Conservation (phyloP, 2,329 filamentous ascomycete genomes). For the Fusarium sp. region DNA sequence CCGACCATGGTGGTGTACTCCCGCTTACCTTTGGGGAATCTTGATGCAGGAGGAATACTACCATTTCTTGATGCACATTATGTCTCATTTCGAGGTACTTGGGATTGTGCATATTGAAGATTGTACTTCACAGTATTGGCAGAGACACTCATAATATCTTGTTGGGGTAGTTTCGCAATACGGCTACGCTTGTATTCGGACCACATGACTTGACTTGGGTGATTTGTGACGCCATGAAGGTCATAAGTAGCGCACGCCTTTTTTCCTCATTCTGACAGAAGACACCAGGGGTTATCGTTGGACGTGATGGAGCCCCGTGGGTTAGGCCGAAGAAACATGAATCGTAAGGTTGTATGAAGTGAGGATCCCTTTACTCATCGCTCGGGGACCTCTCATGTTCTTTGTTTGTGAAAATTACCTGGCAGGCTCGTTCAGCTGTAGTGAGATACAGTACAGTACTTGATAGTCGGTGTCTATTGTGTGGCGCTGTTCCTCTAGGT, state of each 20-base stretch:
- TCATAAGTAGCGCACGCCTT: conserved; percentile 36
- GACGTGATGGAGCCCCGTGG: conserved; percentile 7
- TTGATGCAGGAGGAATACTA: conserved; percentile 22
- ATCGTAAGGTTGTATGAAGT: not conserved
- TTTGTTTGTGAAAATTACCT: not conserved
- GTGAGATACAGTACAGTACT: too few relatives aligned
- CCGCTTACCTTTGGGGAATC: not conserved
- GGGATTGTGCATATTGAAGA: not conserved
- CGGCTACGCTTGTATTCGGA: conserved; percentile 14
- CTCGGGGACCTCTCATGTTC: not conserved
- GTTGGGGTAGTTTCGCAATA: conserved; percentile 27
- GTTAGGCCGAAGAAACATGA: not conserved
- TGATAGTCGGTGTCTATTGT: not conserved
- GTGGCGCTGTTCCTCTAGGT: conserved; percentile 1
- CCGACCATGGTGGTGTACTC: not conserved
- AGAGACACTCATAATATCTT: conserved; percentile 22
- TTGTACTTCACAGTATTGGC: not conserved
- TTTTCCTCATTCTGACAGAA: conserved; percentile 9
- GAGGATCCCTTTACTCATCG: conserved; percentile 11
- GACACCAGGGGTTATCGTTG: conserved; percentile 23
- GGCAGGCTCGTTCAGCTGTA: not conserved
- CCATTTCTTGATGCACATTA: not conserved
- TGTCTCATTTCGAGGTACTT: not conserved
- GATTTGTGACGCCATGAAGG: conserved; percentile 43
- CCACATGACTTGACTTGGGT: conserved; percentile 43